Evolutionary conservation across 768 basidiomycete species (phyloP).

Genomic region (Rhodotorula sphaerocarpa): DNA sequence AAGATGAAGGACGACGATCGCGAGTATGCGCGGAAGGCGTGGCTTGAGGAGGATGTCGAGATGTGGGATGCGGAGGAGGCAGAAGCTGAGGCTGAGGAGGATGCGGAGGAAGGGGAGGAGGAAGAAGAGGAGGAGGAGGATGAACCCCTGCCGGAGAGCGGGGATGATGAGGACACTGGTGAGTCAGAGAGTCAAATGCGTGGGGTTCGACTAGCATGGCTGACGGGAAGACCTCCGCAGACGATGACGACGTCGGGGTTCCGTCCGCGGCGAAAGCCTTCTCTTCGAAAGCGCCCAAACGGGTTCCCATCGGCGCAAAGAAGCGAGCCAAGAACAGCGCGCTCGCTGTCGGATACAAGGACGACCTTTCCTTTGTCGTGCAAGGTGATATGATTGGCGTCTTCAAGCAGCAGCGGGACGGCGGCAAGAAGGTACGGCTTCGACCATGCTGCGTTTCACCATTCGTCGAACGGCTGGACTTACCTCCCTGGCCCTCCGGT

Average conservation of each 20-base stretch:
- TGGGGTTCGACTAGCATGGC: too few species aligned
- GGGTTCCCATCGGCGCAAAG: conserved; percentile 45
- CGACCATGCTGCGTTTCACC: too few species aligned
- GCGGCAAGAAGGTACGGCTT: conserved; percentile 34
- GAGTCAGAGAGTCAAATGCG: neutral
- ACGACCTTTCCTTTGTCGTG: conserved; percentile 87
- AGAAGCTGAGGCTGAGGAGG: conserved; percentile 54
- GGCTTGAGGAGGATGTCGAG: conserved; percentile 66
- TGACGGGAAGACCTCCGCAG: conserved; percentile 2
- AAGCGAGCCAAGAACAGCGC: conserved; percentile 59
- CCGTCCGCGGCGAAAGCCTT: neutral
- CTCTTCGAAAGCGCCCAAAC: conserved; percentile 34
- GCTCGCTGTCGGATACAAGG: conserved; percentile 87
- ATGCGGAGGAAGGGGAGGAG: conserved; percentile 50
- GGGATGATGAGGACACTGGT: conserved; percentile 20
- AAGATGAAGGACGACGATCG: conserved; percentile 70
- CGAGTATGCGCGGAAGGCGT: conserved; percentile 66
- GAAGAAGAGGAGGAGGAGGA: conserved; percentile 35
- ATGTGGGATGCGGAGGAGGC: conserved; percentile 66
- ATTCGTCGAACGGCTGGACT: neutral
- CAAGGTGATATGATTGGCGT: conserved; percentile 55
- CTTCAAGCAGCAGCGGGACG: conserved; percentile 38
- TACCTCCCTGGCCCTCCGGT: conserved; percentile 32
- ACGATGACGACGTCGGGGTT: conserved; percentile 15
- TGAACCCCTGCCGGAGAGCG: conserved; percentile 19